Evolutionary conservation across 805 yeast genomes (phyloP).

Genomic region (Starmerella potacharoeniae): DNA sequence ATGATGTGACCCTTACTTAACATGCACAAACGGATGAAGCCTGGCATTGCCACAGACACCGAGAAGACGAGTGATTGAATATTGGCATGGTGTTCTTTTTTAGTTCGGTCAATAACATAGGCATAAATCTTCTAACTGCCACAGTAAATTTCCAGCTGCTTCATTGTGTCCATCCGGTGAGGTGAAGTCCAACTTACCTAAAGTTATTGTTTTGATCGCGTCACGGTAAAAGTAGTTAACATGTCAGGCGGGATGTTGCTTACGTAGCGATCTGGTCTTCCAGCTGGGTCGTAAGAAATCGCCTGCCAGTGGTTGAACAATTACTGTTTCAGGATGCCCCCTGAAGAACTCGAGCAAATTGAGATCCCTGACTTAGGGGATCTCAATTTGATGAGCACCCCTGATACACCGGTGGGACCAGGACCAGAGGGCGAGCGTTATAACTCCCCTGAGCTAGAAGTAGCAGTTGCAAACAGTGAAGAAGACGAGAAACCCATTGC

Average conservation of each 20-base stretch:
- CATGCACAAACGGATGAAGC: too few relatives aligned
- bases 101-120: too few relatives aligned
- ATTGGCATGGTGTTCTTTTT: too few relatives aligned
- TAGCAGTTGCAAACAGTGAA: background rate
- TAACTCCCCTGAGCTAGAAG: background rate
- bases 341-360: slow-evolving; percentile 19
- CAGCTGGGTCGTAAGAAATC: background rate
- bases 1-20: too few relatives aligned
- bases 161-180: background rate
- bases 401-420: background rate
- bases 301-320: background rate
- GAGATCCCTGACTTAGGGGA: slow-evolving; percentile 21
- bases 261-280: background rate
- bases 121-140: too few relatives aligned
- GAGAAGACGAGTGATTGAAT: too few relatives aligned
- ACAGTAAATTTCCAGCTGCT: too few relatives aligned
- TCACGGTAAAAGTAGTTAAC: background rate
- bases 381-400: background rate
- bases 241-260: background rate
- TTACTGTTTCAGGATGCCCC: background rate
- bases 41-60: too few relatives aligned
- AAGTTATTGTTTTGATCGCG: background rate
- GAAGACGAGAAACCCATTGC: slow-evolving; percentile 23
- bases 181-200: background rate
- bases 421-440: background rate